A percentile compares a stretch with the other conserved stretches of the same genome.
Evolutionary conservation across 495 filamentous ascomycete genomes (phyloP).

Genomic region (Annulohypoxylon nitens): DNA sequence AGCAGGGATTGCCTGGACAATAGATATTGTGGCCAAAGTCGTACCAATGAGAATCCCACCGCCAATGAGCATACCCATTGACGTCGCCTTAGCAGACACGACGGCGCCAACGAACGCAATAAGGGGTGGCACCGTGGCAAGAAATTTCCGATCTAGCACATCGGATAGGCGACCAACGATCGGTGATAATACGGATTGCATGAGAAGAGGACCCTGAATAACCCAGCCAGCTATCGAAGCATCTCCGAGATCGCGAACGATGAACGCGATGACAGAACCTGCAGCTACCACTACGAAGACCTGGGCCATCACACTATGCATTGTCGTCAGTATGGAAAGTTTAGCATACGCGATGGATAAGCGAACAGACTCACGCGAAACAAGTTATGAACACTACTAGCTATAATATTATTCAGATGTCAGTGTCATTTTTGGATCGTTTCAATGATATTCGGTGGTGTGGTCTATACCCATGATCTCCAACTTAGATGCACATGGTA

Average conservation of each 20-base stretch:
- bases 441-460: too few relatives aligned
- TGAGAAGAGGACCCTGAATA: conserved; percentile 68
- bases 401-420: conserved; percentile 28
- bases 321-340: not conserved
- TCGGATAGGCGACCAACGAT: conserved; percentile 68
- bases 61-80: conserved; percentile 67
- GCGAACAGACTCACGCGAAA: conserved; percentile 50
- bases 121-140: conserved; percentile 63
- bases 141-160: conserved; percentile 65
- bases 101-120: conserved; percentile 66
- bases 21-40: conserved; percentile 66
- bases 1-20: conserved; percentile 67
- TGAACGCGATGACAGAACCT: conserved; percentile 68
- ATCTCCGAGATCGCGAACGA: conserved; percentile 65
- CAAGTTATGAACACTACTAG: conserved; percentile 56
- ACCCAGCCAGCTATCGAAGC: conserved; percentile 65
- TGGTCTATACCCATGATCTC: conserved; percentile 53
- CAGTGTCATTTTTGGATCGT: conserved; percentile 3
- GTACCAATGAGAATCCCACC: conserved; percentile 67
- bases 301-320: conserved; percentile 58
- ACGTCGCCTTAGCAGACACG: conserved; percentile 66
- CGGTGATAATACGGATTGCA: conserved; percentile 67
- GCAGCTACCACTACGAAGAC: conserved; percentile 69
- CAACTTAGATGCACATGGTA: conserved; percentile 52
- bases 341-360: not conserved